Conservation (phyloP, 2,329 filamentous ascomycete species). For the Pleoardoris graminearum region DNA sequence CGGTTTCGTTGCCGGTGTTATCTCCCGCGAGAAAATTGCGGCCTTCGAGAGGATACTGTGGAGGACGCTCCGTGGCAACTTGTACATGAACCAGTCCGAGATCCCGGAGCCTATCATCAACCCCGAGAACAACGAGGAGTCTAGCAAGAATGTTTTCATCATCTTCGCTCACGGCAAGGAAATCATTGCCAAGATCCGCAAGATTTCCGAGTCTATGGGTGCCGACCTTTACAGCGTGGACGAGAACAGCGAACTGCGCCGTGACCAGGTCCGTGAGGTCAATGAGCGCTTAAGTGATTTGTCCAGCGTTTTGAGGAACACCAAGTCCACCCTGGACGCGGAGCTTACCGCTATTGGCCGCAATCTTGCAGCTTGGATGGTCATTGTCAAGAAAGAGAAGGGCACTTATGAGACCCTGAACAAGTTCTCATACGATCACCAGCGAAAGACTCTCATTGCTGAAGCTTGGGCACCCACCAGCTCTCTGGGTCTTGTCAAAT, state of each 20-base stretch:
- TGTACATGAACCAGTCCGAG: constrained; percentile 99
- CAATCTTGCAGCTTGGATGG: constrained; percentile 94
- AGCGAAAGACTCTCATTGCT: constrained; percentile 92
- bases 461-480: constrained; percentile 98
- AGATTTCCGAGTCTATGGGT: constrained; percentile 96
- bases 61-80: constrained; percentile 93
- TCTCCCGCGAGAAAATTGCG: constrained; percentile 86
- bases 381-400: constrained; percentile 97
- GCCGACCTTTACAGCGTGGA: constrained; percentile 96
- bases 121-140: constrained; percentile 85
- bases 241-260: constrained; percentile 91
- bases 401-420: constrained; percentile 95
- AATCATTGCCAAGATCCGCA: constrained; percentile 97
- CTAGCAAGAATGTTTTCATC: constrained; percentile 98
- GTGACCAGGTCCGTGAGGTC: constrained; percentile 96
- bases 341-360: constrained; percentile 93
- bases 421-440: constrained; percentile 93
- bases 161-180: constrained; percentile 99
- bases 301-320: constrained; percentile 89
- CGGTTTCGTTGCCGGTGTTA: constrained; percentile 95
- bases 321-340: constrained; percentile 88
- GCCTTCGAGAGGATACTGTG: constrained; percentile 97
- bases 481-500: constrained; percentile 83
- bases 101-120: constrained; percentile 92
- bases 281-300: constrained; percentile 91